These are phyloP conservation scores for Nelumbo lutea DNA, from an alignment of 164 flowering plant species.

Conservation along the genomic window DNA sequence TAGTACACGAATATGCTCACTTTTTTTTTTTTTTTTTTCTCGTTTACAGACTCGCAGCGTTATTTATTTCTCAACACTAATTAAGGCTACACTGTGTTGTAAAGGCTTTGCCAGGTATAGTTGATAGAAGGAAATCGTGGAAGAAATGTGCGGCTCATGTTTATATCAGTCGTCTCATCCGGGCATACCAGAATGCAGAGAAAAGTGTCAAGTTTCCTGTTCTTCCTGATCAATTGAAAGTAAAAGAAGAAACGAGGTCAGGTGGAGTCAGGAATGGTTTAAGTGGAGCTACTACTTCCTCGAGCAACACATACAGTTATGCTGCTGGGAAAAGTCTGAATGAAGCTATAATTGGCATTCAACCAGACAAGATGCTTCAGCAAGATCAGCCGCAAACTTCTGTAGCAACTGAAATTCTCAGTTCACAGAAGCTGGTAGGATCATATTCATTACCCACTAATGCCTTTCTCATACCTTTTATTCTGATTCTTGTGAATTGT, in stretches of 20 bases:
- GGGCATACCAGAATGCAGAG: conserved; percentile 27
- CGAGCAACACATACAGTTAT: background rate
- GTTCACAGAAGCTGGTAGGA: conserved; percentile 41
- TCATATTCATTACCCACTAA: background rate
- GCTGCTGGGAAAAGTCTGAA: background rate
- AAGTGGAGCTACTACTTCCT: conserved; percentile 2
- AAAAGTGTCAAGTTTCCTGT: conserved; percentile 12
- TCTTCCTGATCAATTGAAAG: conserved; percentile 15
- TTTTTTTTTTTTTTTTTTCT: too few species aligned
- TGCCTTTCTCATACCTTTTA: background rate
- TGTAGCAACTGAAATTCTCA: conserved; percentile 11
- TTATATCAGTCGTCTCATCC: conserved; percentile 48
- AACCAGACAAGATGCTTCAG: conserved; percentile 21
- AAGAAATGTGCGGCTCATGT: conserved; percentile 61
- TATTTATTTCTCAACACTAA: background rate
- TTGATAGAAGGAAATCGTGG: conserved; percentile 24
- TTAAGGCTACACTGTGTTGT: conserved; percentile 2
- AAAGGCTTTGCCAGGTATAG: conserved; percentile 29
- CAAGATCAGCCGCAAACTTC: conserved; percentile 23
- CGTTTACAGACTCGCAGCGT: too few species aligned
- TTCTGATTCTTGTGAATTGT: conserved; percentile 11
- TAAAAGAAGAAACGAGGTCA: conserved; percentile 24
- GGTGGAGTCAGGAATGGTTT: conserved; percentile 10
- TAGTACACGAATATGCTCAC: too few species aligned
- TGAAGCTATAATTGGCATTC: conserved; percentile 24